These are phyloP conservation scores for Boletus reticuloceps DNA, from an alignment of 768 basidiomycete species.

Conservation along the genomic window DNA sequence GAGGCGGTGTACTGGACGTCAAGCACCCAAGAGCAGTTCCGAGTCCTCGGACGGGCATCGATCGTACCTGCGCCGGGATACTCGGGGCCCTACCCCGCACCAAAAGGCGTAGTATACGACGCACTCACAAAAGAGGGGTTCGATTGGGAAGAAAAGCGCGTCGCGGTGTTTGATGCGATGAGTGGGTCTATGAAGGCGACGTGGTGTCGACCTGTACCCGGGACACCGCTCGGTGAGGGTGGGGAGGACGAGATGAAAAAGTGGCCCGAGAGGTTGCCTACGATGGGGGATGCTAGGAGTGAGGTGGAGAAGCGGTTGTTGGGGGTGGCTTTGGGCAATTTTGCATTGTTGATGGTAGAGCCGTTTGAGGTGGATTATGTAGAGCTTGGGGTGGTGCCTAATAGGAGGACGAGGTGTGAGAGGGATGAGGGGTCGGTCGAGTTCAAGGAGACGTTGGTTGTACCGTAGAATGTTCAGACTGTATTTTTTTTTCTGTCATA, in stretches of 20 bases:
- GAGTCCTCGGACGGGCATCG: conserved; percentile 56
- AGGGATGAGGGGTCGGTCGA: conserved; percentile 36
- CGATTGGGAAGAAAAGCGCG: conserved; percentile 64
- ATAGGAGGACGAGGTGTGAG: conserved; percentile 56
- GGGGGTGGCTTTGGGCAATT: conserved; percentile 59
- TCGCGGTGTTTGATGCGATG: conserved; percentile 58
- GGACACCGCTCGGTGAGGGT: conserved; percentile 43
- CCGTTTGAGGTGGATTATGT: conserved; percentile 46
- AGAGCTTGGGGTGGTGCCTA: conserved; percentile 55
- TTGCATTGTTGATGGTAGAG: conserved; percentile 71
- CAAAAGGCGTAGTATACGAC: conserved; percentile 25
- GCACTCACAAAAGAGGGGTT: conserved; percentile 36
- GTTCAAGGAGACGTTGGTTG: conserved; percentile 63
- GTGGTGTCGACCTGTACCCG: conserved; percentile 71
- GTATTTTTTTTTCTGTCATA: no score
- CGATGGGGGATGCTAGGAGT: conserved; percentile 42
- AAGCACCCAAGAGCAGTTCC: conserved; percentile 67
- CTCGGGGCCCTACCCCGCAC: conserved; percentile 14
- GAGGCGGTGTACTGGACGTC: conserved; percentile 78
- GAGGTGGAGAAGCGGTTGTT: conserved; percentile 46
- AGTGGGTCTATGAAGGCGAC: conserved; percentile 62
- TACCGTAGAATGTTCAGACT: conserved; percentile 42
- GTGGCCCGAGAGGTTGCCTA: conserved; percentile 60
- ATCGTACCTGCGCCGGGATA: conserved; percentile 52
- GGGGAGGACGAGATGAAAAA: conserved; percentile 55